These are phyloP conservation scores for Fraxinus nigra DNA, from an alignment of 305 asterid species.

Conservation along the genomic window DNA sequence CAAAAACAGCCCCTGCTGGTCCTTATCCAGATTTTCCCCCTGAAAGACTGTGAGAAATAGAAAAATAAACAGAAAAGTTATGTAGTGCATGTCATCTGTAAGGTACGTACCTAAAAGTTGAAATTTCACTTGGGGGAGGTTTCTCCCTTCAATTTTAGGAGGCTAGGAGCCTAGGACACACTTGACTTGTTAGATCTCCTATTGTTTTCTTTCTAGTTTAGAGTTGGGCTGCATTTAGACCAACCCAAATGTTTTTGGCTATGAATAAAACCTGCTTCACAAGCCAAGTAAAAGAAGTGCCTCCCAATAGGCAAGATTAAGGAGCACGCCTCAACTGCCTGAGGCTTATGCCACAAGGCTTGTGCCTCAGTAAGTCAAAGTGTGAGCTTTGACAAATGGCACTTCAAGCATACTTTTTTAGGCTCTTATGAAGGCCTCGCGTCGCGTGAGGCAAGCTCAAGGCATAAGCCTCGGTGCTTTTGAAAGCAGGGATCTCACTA, in stretches of 20 bases:
- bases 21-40: not conserved
- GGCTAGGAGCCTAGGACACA: not conserved
- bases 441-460: not conserved
- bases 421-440: not conserved
- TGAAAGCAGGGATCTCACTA: not conserved
- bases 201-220: not conserved
- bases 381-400: not conserved
- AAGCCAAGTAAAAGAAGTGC: not conserved
- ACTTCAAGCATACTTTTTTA: not conserved
- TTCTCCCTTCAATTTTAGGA: not conserved
- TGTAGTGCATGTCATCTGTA: not conserved
- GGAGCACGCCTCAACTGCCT: not conserved
- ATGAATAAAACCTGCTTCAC: not conserved
- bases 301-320: not conserved
- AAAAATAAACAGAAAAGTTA: not conserved
- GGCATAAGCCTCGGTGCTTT: not conserved
- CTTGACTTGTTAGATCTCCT: not conserved
- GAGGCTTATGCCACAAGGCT: not conserved
- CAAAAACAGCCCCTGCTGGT: not conserved
- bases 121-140: not conserved
- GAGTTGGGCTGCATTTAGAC: not conserved
- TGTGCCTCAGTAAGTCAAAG: not conserved
- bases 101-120: not conserved
- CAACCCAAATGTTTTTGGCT: not conserved
- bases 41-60: not conserved